Percentiles rank a stretch among this genome's conserved stretches.
These are phyloP conservation scores for Colletotrichum sp. DNA, from an alignment of 2,329 filamentous ascomycete genomes.

Conservation along the genomic window DNA sequence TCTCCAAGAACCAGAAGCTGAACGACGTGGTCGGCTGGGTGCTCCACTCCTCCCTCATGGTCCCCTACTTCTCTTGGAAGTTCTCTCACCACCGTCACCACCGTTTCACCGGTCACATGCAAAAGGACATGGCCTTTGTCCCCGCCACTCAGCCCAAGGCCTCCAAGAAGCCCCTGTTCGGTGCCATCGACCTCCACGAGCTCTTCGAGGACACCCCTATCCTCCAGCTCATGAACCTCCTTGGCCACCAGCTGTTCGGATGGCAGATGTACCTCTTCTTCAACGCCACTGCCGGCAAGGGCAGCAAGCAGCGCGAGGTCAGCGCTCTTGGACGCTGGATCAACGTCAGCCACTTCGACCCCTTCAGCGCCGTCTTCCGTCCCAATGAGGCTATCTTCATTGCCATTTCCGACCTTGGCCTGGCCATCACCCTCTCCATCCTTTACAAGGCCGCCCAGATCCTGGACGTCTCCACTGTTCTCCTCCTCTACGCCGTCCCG, in stretches of 20 bases:
- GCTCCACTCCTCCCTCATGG: constrained; percentile 69
- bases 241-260: constrained; percentile 68
- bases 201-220: constrained; percentile 69
- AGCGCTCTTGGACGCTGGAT: constrained; percentile 38
- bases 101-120: constrained; percentile 70
- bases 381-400: constrained; percentile 61
- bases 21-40: constrained; percentile 69
- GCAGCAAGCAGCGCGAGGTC: constrained; percentile 51
- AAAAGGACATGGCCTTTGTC: constrained; percentile 71
- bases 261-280: constrained; percentile 69
- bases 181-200: constrained; percentile 51
- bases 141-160: constrained; percentile 49
- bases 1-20: constrained; percentile 59
- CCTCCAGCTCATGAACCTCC: constrained; percentile 55
- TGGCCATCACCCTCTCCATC: constrained; percentile 53
- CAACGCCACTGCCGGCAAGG: constrained; percentile 57
- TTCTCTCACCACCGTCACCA: constrained; percentile 74
- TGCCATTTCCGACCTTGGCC: constrained; percentile 63
- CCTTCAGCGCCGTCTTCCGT: constrained; percentile 65
- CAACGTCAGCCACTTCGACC: constrained; percentile 64
- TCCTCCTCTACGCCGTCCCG: constrained; percentile 66
- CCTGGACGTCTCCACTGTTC: constrained; percentile 61
- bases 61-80: constrained; percentile 78
- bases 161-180: constrained; percentile 36
- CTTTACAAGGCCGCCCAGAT: constrained; percentile 58